Evolutionary conservation across 306 rosid species (phyloP).

Genomic region (Carpinus fangiana): DNA sequence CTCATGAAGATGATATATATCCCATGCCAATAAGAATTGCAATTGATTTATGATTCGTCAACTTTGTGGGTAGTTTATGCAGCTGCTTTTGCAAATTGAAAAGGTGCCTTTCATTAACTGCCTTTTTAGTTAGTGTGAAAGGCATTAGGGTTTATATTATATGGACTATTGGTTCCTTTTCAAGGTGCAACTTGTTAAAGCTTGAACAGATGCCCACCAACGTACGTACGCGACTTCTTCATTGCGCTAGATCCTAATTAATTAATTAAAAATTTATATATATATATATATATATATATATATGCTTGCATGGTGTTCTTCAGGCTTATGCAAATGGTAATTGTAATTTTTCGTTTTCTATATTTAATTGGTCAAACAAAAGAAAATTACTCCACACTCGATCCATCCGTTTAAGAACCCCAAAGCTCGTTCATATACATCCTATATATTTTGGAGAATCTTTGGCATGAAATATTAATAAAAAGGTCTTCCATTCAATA

Average conservation of each 20-base stretch:
- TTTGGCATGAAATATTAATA: not conserved
- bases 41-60: conserved; percentile 36
- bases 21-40: conserved; percentile 37
- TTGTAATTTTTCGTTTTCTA: not conserved
- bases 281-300: no score
- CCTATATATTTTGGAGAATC: not conserved
- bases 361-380: no score
- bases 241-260: not conserved
- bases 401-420: not conserved
- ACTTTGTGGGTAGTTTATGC: conserved; percentile 43
- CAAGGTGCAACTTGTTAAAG: conserved; percentile 29
- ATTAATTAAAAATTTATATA: not conserved
- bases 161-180: conserved; percentile 16
- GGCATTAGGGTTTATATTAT: conserved; percentile 45
- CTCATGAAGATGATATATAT: conserved; percentile 36
- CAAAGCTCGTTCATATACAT: no score
- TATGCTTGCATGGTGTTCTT: not conserved
- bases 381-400: no score
- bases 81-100: conserved; percentile 36
- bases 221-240: not conserved
- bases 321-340: not conserved
- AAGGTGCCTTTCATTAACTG: conserved; percentile 30
- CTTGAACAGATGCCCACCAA: conserved; percentile 17
- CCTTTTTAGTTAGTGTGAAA: conserved; percentile 35
- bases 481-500: no score